Evolutionary conservation across 441 rosid species (phyloP).

Genomic region (Macaranga tanarius): DNA sequence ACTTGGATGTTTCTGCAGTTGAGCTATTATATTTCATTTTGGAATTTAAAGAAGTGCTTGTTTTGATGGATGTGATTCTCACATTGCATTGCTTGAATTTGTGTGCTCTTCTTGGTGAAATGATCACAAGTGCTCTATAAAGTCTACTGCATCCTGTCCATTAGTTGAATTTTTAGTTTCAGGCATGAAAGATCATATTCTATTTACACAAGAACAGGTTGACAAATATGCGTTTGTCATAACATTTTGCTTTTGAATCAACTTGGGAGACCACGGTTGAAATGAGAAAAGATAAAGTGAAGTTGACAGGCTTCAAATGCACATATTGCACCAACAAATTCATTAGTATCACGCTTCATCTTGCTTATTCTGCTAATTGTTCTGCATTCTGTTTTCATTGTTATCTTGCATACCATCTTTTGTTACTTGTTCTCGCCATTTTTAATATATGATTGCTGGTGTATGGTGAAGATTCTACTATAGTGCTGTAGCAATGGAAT

Average conservation of each 20-base stretch:
- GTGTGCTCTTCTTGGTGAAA: background rate
- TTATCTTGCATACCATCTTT: background rate
- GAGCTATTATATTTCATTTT: background rate
- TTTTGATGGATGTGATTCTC: background rate
- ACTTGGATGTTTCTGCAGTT: background rate
- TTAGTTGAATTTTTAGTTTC: background rate
- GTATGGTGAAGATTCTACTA: background rate
- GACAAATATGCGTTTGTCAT: background rate
- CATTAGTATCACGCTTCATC: background rate
- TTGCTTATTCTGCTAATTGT: background rate
- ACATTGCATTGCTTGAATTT: background rate
- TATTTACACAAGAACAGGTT: background rate
- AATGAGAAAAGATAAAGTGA: background rate
- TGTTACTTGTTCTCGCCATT: background rate
- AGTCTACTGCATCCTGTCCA: background rate
- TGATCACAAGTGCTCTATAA: background rate
- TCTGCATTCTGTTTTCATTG: background rate
- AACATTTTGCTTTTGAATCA: background rate
- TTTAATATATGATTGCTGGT: background rate
- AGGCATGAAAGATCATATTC: background rate
- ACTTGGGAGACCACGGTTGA: background rate
- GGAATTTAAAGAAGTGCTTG: background rate
- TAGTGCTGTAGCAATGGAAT: background rate
- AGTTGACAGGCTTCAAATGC: background rate
- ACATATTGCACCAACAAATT: background rate